Percentiles rank a stretch among this genome's conserved stretches.
These are phyloP conservation scores for Pseudogymnoascus sp. DNA, from an alignment of 2,329 filamentous ascomycete genomes.

Conservation along the genomic window DNA sequence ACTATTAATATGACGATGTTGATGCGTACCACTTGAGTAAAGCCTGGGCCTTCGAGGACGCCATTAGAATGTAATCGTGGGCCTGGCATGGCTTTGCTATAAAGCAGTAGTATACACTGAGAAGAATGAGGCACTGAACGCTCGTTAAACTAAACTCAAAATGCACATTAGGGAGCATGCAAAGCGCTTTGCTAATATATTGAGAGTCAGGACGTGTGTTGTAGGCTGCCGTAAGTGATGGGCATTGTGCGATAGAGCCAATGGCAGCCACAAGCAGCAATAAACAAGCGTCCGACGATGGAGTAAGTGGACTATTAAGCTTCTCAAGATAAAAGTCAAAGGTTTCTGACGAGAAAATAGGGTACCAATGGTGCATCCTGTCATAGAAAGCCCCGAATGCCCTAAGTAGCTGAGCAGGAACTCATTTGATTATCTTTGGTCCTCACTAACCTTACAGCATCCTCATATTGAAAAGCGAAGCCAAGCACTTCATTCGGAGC, in stretches of 20 bases:
- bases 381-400: slow-evolving; percentile 23
- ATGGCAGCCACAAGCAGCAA: slow-evolving; percentile 26
- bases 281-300: slow-evolving; percentile 22
- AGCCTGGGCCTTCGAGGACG: slow-evolving; percentile 27
- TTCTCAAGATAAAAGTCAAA: slow-evolving; percentile 19
- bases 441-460: slow-evolving; percentile 14
- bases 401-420: slow-evolving; percentile 4
- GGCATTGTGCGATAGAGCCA: slow-evolving; percentile 20
- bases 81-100: slow-evolving; percentile 26
- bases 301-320: slow-evolving; percentile 19
- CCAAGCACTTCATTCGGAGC: slow-evolving; percentile 13
- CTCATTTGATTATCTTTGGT: background rate
- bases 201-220: slow-evolving; percentile 8
- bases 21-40: slow-evolving; percentile 19
- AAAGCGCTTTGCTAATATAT: slow-evolving; percentile 16
- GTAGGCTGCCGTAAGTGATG: slow-evolving; percentile 7
- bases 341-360: slow-evolving; percentile 22
- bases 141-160: slow-evolving; percentile 22
- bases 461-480: slow-evolving; percentile 18
- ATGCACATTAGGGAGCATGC: slow-evolving; percentile 22
- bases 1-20: background rate
- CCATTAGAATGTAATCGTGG: slow-evolving; percentile 26
- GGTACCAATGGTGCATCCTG: slow-evolving; percentile 25
- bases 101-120: slow-evolving; percentile 26
- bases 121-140: slow-evolving; percentile 24